Conservation (phyloP, 1,139 yeast genomes). For the Magnusiomyces suaveolens region DNA sequence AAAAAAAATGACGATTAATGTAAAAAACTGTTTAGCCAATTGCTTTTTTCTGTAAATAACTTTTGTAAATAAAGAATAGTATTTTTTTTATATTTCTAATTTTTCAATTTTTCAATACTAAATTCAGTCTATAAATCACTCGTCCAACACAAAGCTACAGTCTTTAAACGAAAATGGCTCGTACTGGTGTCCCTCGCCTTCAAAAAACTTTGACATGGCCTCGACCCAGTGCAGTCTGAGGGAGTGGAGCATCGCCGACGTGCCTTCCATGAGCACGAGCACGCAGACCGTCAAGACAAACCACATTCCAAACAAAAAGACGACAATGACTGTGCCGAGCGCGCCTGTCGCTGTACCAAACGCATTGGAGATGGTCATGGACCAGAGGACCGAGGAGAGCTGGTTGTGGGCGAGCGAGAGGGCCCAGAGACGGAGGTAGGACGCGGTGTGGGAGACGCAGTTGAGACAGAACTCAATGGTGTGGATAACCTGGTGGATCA, state of each 20-base stretch:
- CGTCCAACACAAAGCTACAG: background rate
- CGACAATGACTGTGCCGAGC: constrained; percentile 62
- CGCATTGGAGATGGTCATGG: constrained; percentile 83
- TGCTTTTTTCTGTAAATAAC: background rate
- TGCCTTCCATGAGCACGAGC: constrained; percentile 95
- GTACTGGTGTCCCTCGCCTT: constrained; percentile 88
- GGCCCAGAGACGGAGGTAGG: constrained; percentile 95
- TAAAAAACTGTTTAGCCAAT: background rate
- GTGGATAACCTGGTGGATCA: constrained; percentile 96
- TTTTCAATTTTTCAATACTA: too few species aligned
- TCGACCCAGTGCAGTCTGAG: constrained; percentile 98
- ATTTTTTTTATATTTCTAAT: background rate
- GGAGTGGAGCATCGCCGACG: constrained; percentile 96
- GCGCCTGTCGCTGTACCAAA: constrained; percentile 73
- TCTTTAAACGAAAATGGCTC: constrained; percentile 61
- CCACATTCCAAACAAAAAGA: constrained; percentile 87
- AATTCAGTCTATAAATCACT: background rate
- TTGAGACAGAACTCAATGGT: constrained; percentile 96
- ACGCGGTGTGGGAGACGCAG: constrained; percentile 97
- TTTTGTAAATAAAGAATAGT: background rate
- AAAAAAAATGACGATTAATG: background rate
- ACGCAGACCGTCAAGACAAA: constrained; percentile 82
- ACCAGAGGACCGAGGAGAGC: constrained; percentile 87
- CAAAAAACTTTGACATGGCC: constrained; percentile 95
- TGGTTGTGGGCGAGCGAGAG: constrained; percentile 95